Evolutionary conservation across 2,329 filamentous ascomycete species (phyloP).

Genomic region (Raffaelea arxii): DNA sequence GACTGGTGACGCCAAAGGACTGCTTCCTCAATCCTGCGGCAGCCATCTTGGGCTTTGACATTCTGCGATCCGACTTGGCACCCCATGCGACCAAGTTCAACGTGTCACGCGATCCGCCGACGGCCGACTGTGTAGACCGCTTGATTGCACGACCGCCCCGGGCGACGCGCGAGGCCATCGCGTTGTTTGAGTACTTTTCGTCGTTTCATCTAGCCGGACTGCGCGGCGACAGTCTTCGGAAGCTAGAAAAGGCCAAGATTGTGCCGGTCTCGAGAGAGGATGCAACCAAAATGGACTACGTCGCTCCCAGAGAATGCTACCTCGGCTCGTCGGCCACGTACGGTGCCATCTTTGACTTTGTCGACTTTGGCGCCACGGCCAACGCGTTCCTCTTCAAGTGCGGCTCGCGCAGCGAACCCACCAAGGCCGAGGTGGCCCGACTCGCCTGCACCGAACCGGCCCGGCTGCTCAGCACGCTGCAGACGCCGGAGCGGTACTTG

Average conservation of each 20-base stretch:
- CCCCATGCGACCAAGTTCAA: conserved; percentile 77
- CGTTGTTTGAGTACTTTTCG: conserved; percentile 76
- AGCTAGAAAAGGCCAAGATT: conserved; percentile 55
- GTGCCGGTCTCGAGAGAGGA: conserved; percentile 48
- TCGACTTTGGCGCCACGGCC: conserved; percentile 81
- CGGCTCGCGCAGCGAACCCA: conserved; percentile 86
- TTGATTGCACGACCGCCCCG: conserved; percentile 64
- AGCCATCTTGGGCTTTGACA: conserved; percentile 68
- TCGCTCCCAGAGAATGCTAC: conserved; percentile 68
- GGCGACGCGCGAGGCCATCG: conserved; percentile 54
- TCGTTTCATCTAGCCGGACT: conserved; percentile 68
- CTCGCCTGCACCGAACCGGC: conserved; percentile 79
- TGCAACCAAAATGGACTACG: conserved; percentile 31
- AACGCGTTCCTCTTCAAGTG: conserved; percentile 83
- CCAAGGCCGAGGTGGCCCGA: conserved; percentile 71
- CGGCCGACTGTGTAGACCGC: conserved; percentile 64
- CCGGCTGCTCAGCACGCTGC: conserved; percentile 68
- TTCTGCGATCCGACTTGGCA: conserved; percentile 67
- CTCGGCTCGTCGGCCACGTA: conserved; percentile 63
- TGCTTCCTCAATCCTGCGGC: conserved; percentile 78
- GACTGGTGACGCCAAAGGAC: conserved; percentile 59
- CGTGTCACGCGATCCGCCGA: conserved; percentile 70
- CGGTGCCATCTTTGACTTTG: conserved; percentile 90
- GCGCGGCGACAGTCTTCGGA: conserved; percentile 46
- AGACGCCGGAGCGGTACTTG: conserved; percentile 77